These are phyloP conservation scores for Solanum chmielewskii DNA, from an alignment of 257 asterid species.

Conservation along the genomic window DNA sequence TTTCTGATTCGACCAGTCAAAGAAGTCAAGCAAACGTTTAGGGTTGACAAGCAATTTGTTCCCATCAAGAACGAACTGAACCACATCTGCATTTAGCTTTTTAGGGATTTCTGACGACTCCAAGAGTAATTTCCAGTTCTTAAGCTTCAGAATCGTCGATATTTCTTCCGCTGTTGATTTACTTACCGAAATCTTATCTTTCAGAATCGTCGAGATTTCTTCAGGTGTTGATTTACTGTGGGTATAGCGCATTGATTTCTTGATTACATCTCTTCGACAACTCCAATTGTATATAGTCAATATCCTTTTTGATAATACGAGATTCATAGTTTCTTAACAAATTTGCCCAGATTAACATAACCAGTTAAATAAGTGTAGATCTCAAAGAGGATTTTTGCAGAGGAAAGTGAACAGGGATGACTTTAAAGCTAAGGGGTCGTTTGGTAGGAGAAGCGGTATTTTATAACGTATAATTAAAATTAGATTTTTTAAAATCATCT, in stretches of 20 bases:
- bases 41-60: constrained; percentile 46
- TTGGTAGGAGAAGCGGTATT: no score
- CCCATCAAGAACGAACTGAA: constrained; percentile 42
- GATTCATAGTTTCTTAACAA: background rate
- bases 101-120: constrained; percentile 46
- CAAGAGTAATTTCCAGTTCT: constrained; percentile 51
- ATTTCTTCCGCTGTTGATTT: constrained; percentile 54
- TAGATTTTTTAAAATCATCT: no score
- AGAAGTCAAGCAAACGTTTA: constrained; percentile 61
- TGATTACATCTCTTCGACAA: background rate
- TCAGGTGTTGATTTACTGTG: constrained; percentile 31
- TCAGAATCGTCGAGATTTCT: constrained; percentile 47
- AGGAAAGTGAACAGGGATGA: background rate
- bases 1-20: constrained; percentile 47
- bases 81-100: constrained; percentile 46
- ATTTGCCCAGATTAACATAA: background rate
- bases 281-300: background rate
- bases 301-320: background rate
- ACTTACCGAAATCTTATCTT: constrained; percentile 30
- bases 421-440: background rate
- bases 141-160: constrained; percentile 34
- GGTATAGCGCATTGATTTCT: background rate
- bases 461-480: no score
- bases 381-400: background rate
- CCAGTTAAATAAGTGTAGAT: background rate